Percentiles rank a stretch among this genome's conserved stretches.
Conservation (phyloP, 441 rosid genomes). For the Croton laevigatus region DNA sequence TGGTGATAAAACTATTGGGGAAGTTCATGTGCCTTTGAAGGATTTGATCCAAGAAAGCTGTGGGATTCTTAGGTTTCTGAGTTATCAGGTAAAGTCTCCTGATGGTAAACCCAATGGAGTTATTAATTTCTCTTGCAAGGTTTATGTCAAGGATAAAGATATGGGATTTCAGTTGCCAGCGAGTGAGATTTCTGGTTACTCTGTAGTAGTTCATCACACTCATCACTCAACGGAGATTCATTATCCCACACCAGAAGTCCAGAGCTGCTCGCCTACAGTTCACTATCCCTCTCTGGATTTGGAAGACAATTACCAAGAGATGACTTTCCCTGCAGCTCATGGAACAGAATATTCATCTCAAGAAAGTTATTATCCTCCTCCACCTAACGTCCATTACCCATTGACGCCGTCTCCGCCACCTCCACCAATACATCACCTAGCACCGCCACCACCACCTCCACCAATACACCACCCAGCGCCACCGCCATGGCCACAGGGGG, state of each 20-base stretch:
- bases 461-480: slow-evolving; percentile 20
- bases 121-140: slow-evolving; percentile 45
- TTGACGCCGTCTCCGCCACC: slow-evolving; percentile 14
- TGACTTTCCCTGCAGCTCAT: slow-evolving; percentile 12
- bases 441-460: slow-evolving; percentile 21
- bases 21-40: slow-evolving; percentile 46
- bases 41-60: slow-evolving; percentile 35
- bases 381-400: slow-evolving; percentile 26
- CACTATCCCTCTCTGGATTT: slow-evolving; percentile 26
- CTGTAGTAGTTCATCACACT: slow-evolving; percentile 21
- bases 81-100: slow-evolving; percentile 41
- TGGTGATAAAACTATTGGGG: slow-evolving; percentile 57
- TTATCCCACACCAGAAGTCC: slow-evolving; percentile 16
- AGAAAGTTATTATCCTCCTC: slow-evolving; percentile 25
- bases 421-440: slow-evolving; percentile 23
- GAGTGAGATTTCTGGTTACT: slow-evolving; percentile 30
- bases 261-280: slow-evolving; percentile 4
- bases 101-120: slow-evolving; percentile 57
- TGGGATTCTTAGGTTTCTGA: slow-evolving; percentile 40
- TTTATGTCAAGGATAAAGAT: slow-evolving; percentile 20
- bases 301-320: slow-evolving; percentile 2
- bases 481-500: slow-evolving; percentile 20
- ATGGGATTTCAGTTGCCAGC: slow-evolving; percentile 10
- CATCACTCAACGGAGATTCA: slow-evolving; percentile 22
- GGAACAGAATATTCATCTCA: slow-evolving; percentile 15